These are phyloP conservation scores for Rhododendron molle DNA, from an alignment of 148 eudicot species.

Conservation along the genomic window DNA sequence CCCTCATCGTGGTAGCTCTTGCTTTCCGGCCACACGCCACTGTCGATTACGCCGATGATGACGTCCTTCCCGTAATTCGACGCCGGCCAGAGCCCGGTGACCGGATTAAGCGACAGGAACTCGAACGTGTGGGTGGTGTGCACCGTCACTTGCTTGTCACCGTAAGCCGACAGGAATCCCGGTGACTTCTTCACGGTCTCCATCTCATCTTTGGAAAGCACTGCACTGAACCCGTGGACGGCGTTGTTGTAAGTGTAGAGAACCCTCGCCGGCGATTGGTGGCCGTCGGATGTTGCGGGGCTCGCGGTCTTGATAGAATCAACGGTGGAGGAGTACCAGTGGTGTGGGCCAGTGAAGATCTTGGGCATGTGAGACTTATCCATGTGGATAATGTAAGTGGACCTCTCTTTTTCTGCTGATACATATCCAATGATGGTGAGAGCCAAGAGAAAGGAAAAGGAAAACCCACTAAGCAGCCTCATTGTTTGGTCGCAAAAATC, in stretches of 20 bases:
- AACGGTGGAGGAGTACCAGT: conserved; percentile 63
- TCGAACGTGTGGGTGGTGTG: conserved; percentile 52
- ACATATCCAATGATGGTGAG: not conserved
- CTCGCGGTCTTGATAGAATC: conserved; percentile 21
- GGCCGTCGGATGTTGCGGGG: not conserved
- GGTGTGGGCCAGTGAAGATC: conserved; percentile 46
- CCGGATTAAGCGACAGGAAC: conserved; percentile 46
- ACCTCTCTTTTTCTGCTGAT: conserved; percentile 8
- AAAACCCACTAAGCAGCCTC: not conserved
- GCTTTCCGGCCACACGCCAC: conserved; percentile 74
- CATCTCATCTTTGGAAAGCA: conserved; percentile 36
- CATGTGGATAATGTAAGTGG: conserved; percentile 35
- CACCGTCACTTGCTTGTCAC: conserved; percentile 26
- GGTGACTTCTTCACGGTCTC: conserved; percentile 24
- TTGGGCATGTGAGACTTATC: conserved; percentile 32
- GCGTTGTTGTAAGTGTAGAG: conserved; percentile 43
- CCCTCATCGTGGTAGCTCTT: conserved; percentile 47
- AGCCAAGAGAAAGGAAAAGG: not conserved
- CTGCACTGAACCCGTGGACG: conserved; percentile 56
- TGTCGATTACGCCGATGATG: conserved; percentile 55
- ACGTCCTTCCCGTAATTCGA: conserved; percentile 46
- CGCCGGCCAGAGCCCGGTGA: conserved; percentile 53
- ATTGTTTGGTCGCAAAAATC: not conserved
- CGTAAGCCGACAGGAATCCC: conserved; percentile 43
- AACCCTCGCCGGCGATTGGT: not conserved